These are phyloP conservation scores for Rosa hybrid DNA, from an alignment of 331 rosid species.

Conservation along the genomic window DNA sequence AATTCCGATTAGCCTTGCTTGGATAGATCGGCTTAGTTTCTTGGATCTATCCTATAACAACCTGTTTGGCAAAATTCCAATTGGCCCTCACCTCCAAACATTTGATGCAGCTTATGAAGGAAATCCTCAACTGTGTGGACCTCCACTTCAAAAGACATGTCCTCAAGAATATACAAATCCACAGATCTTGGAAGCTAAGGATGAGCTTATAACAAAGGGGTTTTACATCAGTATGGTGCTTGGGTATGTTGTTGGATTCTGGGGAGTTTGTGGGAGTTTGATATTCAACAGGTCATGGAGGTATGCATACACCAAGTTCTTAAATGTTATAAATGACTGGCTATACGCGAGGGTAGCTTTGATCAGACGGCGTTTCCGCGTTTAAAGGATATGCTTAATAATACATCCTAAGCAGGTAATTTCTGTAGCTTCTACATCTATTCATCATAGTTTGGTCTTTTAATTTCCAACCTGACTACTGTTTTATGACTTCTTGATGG, in stretches of 20 bases:
- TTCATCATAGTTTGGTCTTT: no score
- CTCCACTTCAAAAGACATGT: not conserved
- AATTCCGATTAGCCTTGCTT: constrained; percentile 14
- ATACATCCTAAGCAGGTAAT: no score
- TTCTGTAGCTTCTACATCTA: no score
- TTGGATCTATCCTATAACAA: constrained; percentile 17
- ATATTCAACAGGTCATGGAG: constrained; percentile 8
- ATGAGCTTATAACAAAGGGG: not conserved
- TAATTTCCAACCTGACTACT: no score
- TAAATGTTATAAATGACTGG: not conserved
- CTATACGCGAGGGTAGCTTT: not conserved
- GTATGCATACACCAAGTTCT: constrained; percentile 10
- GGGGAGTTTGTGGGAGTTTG: constrained; percentile 12
- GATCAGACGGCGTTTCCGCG: not conserved
- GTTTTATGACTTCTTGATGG: no score
- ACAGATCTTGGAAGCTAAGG: no score
- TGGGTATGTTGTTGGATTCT: constrained; percentile 4
- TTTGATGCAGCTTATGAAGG: not conserved
- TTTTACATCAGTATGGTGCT: not conserved
- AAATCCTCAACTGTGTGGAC: constrained; percentile 22
- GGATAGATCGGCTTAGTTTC: not conserved
- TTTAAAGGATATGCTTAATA: not conserved
- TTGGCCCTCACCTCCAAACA: constrained; percentile 5
- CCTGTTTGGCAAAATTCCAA: constrained; percentile 15
- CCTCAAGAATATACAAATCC: not conserved